These are phyloP conservation scores for Entomortierella lignicola DNA, from an alignment of 192 early-diverging fungal genomes.

Conservation along the genomic window DNA sequence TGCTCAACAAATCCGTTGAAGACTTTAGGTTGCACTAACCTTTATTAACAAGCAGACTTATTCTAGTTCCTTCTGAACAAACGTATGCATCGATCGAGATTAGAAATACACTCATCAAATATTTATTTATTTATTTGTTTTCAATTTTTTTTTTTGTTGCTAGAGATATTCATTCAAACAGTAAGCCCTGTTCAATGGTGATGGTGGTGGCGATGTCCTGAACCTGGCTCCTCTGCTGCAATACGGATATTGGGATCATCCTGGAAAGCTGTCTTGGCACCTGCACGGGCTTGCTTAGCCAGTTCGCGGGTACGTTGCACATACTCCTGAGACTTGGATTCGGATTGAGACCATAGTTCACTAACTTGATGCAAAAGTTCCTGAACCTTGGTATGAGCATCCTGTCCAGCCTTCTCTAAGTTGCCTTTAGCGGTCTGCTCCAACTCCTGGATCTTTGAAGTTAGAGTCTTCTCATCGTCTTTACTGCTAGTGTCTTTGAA, in stretches of 20 bases:
- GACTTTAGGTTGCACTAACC: too few species aligned
- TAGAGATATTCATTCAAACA: too few species aligned
- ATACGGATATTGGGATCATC: constrained; percentile 28
- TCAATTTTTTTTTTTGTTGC: too few species aligned
- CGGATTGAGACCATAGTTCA: constrained; percentile 33
- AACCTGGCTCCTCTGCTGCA: constrained; percentile 44
- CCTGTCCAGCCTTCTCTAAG: constrained; percentile 18
- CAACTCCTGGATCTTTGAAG: constrained; percentile 20
- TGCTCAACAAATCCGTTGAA: too few species aligned
- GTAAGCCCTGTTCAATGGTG: too few species aligned
- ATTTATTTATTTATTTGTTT: too few species aligned
- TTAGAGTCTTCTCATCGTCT: constrained; percentile 27
- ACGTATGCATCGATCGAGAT: too few species aligned
- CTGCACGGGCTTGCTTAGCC: constrained; percentile 10
- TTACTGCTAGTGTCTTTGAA: constrained; percentile 40
- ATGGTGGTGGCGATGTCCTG: constrained; percentile 45
- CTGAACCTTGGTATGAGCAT: constrained; percentile 19
- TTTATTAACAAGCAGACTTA: too few species aligned
- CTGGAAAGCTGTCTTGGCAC: constrained; percentile 10
- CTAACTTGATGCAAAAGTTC: constrained; percentile 39
- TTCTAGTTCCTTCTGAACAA: too few species aligned
- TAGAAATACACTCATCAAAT: too few species aligned
- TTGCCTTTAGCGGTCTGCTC: constrained; percentile 16
- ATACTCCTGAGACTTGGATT: constrained; percentile 21
- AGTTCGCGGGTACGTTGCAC: constrained; percentile 10